Evolutionary conservation across 805 yeast species (phyloP).

Genomic region (Candida oleophila): DNA sequence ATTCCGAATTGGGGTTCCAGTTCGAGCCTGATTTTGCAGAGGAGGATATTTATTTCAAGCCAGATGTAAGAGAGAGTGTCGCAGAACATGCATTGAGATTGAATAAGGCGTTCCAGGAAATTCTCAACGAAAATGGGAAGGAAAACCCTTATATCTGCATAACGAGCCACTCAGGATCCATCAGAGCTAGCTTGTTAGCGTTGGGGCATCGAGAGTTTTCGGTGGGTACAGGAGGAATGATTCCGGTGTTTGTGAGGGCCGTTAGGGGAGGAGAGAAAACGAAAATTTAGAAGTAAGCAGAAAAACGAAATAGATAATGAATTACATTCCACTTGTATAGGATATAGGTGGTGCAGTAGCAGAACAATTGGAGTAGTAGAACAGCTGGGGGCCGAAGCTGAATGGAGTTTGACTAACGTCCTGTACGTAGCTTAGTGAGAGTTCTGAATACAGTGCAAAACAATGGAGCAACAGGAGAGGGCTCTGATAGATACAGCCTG

Average conservation of each 20-base stretch:
- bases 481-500: no score
- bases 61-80: constrained; percentile 44
- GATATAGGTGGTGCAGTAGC: no score
- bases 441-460: no score
- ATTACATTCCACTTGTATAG: no score
- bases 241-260: constrained; percentile 44
- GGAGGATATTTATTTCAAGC: constrained; percentile 46
- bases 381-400: no score
- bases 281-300: not conserved
- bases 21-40: constrained; percentile 47
- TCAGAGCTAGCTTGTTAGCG: constrained; percentile 38
- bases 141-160: constrained; percentile 35
- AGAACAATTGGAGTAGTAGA: no score
- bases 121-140: constrained; percentile 20
- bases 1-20: constrained; percentile 33
- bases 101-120: constrained; percentile 39
- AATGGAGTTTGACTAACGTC: no score
- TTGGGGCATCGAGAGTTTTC: constrained; percentile 40
- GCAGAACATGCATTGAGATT: constrained; percentile 51
- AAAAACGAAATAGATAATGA: no score
- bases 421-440: no score
- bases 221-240: constrained; percentile 46
- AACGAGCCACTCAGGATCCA: constrained; percentile 47
- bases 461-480: no score
- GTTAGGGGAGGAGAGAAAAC: not conserved